A percentile compares a stretch with the other conserved stretches of the same genome.
These are phyloP conservation scores for Penicillium parvum DNA, from an alignment of 495 filamentous ascomycete species.

Conservation along the genomic window DNA sequence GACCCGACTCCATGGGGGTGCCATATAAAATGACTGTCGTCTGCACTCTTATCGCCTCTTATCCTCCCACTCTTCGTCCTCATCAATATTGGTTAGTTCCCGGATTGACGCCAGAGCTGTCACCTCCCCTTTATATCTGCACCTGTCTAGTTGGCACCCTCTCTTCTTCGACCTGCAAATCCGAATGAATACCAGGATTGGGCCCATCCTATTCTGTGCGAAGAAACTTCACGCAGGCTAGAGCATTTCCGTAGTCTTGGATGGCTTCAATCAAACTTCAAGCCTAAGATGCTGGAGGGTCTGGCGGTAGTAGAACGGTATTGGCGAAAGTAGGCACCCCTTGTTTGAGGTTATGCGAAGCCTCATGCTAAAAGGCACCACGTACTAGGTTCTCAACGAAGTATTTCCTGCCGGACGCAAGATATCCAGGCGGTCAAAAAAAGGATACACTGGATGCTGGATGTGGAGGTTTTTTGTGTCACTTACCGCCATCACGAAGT, in stretches of 20 bases:
- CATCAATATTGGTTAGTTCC: no score
- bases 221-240: constrained; percentile 29
- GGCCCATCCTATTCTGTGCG: constrained; percentile 31
- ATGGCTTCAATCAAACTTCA: constrained; percentile 32
- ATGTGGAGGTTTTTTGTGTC: constrained; percentile 22
- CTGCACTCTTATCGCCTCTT: no score
- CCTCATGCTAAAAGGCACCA: no score
- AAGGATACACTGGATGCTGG: constrained; percentile 26
- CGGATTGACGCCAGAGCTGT: no score
- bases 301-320: constrained; percentile 25
- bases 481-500: constrained; percentile 26
- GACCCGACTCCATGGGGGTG: no score
- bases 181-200: constrained; percentile 23
- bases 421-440: constrained; percentile 11
- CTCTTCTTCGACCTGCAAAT: no score
- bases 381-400: constrained; percentile 8
- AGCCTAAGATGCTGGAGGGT: constrained; percentile 23
- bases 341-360: no score
- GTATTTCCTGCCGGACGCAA: constrained; percentile 2
- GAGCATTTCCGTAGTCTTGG: constrained; percentile 23
- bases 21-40: no score
- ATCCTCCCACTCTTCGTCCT: no score
- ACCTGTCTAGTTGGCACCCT: no score
- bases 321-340: constrained; percentile 20
- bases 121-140: no score